Conservation (phyloP, 208 protist species). For the Strigomonas galati region DNA sequence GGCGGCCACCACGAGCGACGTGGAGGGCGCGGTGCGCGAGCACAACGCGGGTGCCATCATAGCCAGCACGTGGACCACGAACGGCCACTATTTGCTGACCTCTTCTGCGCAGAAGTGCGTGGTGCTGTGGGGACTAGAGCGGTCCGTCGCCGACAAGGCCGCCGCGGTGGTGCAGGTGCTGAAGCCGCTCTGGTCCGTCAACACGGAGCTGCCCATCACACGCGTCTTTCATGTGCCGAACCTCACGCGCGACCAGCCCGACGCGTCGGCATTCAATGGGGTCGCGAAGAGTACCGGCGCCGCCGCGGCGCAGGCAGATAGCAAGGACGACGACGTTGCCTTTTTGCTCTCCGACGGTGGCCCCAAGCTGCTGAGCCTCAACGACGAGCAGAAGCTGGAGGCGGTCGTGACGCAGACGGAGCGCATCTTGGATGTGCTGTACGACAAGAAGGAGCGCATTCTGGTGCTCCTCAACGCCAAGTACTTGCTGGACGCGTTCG, state of each 20-base stretch:
- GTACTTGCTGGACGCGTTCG: slow-evolving; percentile 65
- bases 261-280: background rate
- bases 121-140: slow-evolving; percentile 71
- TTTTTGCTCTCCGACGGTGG: slow-evolving; percentile 64
- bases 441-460: slow-evolving; percentile 49
- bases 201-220: slow-evolving; percentile 35
- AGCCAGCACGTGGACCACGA: slow-evolving; percentile 46
- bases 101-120: slow-evolving; percentile 48
- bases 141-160: slow-evolving; percentile 24
- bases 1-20: slow-evolving; percentile 35
- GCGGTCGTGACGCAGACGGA: slow-evolving; percentile 50
- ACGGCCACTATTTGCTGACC: slow-evolving; percentile 59
- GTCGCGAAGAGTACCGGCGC: background rate
- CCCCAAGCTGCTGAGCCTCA: slow-evolving; percentile 38
- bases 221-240: slow-evolving; percentile 42
- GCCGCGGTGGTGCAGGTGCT: slow-evolving; percentile 26
- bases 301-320: slow-evolving; percentile 1
- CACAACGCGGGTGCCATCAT: slow-evolving; percentile 56
- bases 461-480: slow-evolving; percentile 65
- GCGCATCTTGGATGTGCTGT: slow-evolving; percentile 51
- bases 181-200: slow-evolving; percentile 68
- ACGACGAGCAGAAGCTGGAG: slow-evolving; percentile 66
- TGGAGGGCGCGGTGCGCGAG: slow-evolving; percentile 54
- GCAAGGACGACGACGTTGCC: slow-evolving; percentile 54
- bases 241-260: background rate